Conservation (phyloP, 2,329 filamentous ascomycete species). For the Torrubiellomyces zombiae region DNA sequence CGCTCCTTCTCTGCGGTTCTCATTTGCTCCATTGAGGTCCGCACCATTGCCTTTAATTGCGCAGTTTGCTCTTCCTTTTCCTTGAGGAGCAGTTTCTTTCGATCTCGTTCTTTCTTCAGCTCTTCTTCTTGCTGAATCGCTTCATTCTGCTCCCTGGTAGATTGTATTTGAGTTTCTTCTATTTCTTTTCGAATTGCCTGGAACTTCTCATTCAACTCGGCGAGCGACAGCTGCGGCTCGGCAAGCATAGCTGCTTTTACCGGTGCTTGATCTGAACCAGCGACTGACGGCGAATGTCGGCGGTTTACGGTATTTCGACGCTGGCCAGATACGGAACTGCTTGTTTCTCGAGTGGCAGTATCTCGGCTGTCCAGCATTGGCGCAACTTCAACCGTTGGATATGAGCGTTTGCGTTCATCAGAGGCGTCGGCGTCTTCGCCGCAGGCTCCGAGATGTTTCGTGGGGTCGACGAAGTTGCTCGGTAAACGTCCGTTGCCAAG, state of each 20-base stretch:
- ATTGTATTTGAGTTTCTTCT: conserved; percentile 57
- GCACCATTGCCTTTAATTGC: conserved; percentile 66
- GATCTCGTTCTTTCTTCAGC: conserved; percentile 61
- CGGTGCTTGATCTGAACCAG: conserved; percentile 33
- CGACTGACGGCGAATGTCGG: conserved; percentile 57
- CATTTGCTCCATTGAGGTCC: conserved; percentile 66
- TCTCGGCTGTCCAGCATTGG: conserved; percentile 44
- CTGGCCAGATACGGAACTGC: conserved; percentile 26
- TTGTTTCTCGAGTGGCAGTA: conserved; percentile 44
- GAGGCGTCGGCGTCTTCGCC: conserved; percentile 26
- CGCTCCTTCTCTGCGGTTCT: conserved; percentile 64
- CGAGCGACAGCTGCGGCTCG: conserved; percentile 49
- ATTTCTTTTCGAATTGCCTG: conserved; percentile 69
- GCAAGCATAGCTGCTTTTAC: conserved; percentile 27
- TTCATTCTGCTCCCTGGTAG: conserved; percentile 56
- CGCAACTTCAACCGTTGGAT: conserved; percentile 44
- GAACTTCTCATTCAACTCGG: conserved; percentile 66
- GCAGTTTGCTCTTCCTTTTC: conserved; percentile 85
- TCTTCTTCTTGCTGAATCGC: conserved; percentile 48
- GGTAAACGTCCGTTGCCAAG: conserved; percentile 39
- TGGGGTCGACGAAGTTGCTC: conserved; percentile 37
- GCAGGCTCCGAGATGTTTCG: conserved; percentile 22
- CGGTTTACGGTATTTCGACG: conserved; percentile 46
- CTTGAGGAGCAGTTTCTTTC: conserved; percentile 59
- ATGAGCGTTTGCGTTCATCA: conserved; percentile 30